Conservation (phyloP, 2,329 filamentous ascomycete genomes). For the Decorospora gaudefroyi region DNA sequence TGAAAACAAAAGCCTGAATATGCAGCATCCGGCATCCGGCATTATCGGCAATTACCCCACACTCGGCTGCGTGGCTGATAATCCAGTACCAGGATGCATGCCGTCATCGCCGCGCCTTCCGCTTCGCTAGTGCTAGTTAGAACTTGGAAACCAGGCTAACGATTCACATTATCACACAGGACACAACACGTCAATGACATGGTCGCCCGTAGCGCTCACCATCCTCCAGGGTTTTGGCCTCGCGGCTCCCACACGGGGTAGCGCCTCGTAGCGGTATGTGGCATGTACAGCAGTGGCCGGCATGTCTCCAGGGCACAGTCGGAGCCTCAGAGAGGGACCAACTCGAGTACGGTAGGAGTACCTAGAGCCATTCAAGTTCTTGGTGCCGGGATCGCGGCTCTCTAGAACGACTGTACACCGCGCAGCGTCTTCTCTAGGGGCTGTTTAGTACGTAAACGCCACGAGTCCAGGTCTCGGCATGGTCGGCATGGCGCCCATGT, state of each 20-base stretch:
- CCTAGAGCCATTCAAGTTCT: too few species aligned
- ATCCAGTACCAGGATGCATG: slow-evolving; percentile 13
- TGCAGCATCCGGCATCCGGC: too few species aligned
- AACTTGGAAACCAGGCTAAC: slow-evolving; percentile 19
- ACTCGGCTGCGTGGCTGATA: slow-evolving; percentile 1
- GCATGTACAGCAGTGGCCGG: too few species aligned
- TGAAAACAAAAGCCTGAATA: too few species aligned
- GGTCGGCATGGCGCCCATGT: slow-evolving; percentile 16
- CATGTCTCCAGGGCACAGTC: too few species aligned
- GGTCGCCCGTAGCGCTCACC: slow-evolving; percentile 35
- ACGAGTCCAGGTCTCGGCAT: slow-evolving; percentile 17
- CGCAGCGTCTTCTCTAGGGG: too few species aligned
- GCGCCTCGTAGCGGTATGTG: too few species aligned
- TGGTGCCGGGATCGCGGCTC: too few species aligned
- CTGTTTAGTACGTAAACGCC: slow-evolving; percentile 22
- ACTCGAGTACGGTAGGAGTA: too few species aligned
- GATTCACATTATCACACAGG: slow-evolving; percentile 33
- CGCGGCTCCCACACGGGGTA: too few species aligned
- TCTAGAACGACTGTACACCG: too few species aligned
- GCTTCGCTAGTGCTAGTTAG: slow-evolving; percentile 11
- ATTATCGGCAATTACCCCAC: slow-evolving; percentile 12
- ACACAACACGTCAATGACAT: slow-evolving; percentile 43
- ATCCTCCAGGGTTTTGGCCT: slow-evolving; percentile 36
- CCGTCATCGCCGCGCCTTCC: slow-evolving; percentile 15
- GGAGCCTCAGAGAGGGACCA: too few species aligned